Percentiles rank a stretch among this genome's conserved stretches.
Evolutionary conservation across 495 filamentous ascomycete genomes (phyloP).

Genomic region (Glutinoglossum americanum): DNA sequence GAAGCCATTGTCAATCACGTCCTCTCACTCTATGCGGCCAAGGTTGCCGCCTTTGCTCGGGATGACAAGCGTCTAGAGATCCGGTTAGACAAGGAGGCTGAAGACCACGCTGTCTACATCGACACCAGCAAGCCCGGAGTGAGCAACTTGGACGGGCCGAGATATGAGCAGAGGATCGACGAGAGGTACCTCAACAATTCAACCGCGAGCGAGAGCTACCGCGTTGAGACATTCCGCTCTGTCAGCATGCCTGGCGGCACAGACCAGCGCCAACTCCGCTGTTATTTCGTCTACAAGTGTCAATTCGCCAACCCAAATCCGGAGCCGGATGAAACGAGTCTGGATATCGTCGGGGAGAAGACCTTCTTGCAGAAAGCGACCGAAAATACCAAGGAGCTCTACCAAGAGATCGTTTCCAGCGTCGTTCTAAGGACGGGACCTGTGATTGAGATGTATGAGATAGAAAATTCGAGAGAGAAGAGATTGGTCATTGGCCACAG

Average conservation of each 20-base stretch:
- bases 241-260: conserved; percentile 46
- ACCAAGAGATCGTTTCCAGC: conserved; percentile 76
- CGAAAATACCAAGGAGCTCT: conserved; percentile 81
- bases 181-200: conserved; percentile 74
- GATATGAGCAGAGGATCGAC: conserved; percentile 86
- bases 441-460: conserved; percentile 94
- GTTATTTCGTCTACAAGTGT: conserved; percentile 97
- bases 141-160: conserved; percentile 49
- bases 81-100: conserved; percentile 79
- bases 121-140: conserved; percentile 85
- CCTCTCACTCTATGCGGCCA: conserved; percentile 89
- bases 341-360: conserved; percentile 82
- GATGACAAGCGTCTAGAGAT: conserved; percentile 90
- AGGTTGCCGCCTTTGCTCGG: conserved; percentile 82
- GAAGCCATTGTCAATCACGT: conserved; percentile 84
- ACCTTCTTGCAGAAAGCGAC: conserved; percentile 90
- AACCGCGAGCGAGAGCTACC: conserved; percentile 46
- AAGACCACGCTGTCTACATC: conserved; percentile 94
- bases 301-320: conserved; percentile 60
- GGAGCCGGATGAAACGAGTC: conserved; percentile 54
- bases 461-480: conserved; percentile 77
- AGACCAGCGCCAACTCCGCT: conserved; percentile 63
- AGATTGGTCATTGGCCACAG: conserved; percentile 85
- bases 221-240: conserved; percentile 92
- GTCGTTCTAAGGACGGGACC: conserved; percentile 68